Percentiles rank a stretch among this genome's conserved stretches.
Conservation (phyloP, 2,329 filamentous ascomycete species). For the Colletotrichum orchidophilum region DNA sequence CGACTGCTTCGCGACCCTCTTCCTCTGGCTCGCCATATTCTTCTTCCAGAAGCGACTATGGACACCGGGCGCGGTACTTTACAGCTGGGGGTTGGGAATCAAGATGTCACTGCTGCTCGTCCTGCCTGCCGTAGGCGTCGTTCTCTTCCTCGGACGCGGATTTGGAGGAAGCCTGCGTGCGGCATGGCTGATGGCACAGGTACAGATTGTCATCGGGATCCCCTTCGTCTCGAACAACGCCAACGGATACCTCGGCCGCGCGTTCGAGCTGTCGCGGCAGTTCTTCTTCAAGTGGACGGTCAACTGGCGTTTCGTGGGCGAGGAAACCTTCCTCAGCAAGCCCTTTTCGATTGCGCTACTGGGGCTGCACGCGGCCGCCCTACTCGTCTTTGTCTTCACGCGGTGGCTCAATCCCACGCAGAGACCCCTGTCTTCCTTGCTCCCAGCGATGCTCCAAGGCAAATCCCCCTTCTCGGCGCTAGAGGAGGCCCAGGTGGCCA, state of each 20-base stretch:
- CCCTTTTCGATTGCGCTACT: constrained; percentile 76
- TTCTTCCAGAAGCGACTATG: constrained; percentile 79
- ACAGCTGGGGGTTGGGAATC: constrained; percentile 83
- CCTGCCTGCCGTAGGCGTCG: constrained; percentile 80
- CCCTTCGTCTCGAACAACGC: constrained; percentile 77
- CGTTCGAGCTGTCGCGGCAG: constrained; percentile 89
- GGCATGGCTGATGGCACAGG: constrained; percentile 75
- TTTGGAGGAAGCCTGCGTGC: constrained; percentile 72
- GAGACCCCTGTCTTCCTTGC: constrained; percentile 65
- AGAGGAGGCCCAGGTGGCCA: constrained; percentile 66
- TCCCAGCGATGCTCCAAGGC: constrained; percentile 52
- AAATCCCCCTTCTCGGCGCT: constrained; percentile 55
- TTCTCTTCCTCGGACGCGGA: constrained; percentile 80
- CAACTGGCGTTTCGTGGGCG: constrained; percentile 96
- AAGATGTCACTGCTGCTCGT: constrained; percentile 93
- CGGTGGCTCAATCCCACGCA: constrained; percentile 78
- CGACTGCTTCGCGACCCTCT: constrained; percentile 87
- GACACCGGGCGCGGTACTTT: constrained; percentile 77
- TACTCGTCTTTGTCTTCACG: constrained; percentile 71
- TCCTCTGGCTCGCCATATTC: constrained; percentile 84
- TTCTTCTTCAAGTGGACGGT: constrained; percentile 99
- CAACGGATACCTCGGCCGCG: constrained; percentile 78
- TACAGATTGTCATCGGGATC: constrained; percentile 74
- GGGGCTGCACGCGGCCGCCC: constrained; percentile 69
- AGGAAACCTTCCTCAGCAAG: constrained; percentile 77